phyloP scores from a whole-genome alignment of 1,284 basidiomycete species.

The Phylloboletellus chloephorus region DNA sequence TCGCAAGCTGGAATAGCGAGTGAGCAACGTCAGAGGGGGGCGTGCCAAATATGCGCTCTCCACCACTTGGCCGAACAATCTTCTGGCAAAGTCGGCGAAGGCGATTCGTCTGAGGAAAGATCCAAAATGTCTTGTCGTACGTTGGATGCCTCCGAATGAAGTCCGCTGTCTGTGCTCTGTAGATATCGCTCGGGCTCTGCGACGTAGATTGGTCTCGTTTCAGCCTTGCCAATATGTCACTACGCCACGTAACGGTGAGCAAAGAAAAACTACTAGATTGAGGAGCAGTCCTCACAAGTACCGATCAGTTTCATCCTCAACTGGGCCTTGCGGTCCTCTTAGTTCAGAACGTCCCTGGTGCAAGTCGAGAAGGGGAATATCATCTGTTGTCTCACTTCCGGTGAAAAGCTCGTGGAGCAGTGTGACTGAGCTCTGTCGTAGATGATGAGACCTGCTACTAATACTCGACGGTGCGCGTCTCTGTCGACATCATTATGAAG shows the following conservation, averaged over 20 bases:
- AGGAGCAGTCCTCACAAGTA: conserved; percentile 51
- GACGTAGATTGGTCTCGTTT: conserved; percentile 45
- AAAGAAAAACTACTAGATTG: background rate
- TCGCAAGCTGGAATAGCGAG: conserved; percentile 68
- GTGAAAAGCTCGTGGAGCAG: conserved; percentile 63
- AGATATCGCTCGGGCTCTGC: conserved; percentile 55
- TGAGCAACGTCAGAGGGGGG: conserved; percentile 64
- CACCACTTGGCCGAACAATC: conserved; percentile 77
- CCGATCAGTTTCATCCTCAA: conserved; percentile 63
- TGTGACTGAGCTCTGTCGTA: conserved; percentile 52
- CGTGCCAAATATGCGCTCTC: conserved; percentile 78
- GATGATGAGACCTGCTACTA: conserved; percentile 38
- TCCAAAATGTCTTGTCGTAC: conserved; percentile 88
- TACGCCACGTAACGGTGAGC: conserved; percentile 24
- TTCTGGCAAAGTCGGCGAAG: conserved; percentile 80
- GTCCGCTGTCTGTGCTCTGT: conserved; percentile 77
- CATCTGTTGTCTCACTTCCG: conserved; percentile 52
- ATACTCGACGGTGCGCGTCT: conserved; percentile 7
- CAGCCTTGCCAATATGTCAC: conserved; percentile 62
- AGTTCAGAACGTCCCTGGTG: conserved; percentile 44
- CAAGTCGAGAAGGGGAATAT: conserved; percentile 59
- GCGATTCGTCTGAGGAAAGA: conserved; percentile 79
- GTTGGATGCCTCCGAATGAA: conserved; percentile 88
- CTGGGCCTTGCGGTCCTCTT: conserved; percentile 34
- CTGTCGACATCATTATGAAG: conserved; percentile 10